Conservation (phyloP, 2,329 filamentous ascomycete species). For the Seiridium cupressi region DNA sequence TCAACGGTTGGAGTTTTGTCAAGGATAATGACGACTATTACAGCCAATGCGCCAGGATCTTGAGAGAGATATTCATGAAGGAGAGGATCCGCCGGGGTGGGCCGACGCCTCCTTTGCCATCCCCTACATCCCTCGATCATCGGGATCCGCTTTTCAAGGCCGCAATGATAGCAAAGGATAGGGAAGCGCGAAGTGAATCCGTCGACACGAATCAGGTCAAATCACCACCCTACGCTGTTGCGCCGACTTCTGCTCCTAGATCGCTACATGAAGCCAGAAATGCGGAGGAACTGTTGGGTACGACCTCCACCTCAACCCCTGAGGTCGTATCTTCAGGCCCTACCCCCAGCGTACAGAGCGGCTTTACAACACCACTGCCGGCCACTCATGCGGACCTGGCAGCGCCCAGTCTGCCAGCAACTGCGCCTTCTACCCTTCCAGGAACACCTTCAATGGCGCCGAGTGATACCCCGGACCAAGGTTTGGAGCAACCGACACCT, state of each 20-base stretch:
- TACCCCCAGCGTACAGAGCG: constrained; percentile 32
- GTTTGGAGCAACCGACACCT: constrained; percentile 44
- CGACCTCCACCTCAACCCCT: constrained; percentile 17
- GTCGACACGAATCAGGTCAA: constrained; percentile 18
- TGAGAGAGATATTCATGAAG: constrained; percentile 83
- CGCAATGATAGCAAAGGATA: constrained; percentile 33
- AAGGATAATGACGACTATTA: constrained; percentile 99
- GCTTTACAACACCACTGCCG: constrained; percentile 30
- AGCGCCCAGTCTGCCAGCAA: constrained; percentile 31
- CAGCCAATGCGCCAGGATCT: constrained; percentile 81
- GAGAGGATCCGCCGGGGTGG: constrained; percentile 68
- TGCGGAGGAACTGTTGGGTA: constrained; percentile 17
- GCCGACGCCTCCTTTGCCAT: constrained; percentile 51
- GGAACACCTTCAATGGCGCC: constrained; percentile 33
- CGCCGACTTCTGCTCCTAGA: constrained; percentile 14
- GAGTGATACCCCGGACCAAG: constrained; percentile 22
- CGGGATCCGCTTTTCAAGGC: constrained; percentile 29
- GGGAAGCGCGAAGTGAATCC: constrained; percentile 28
- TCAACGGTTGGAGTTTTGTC: constrained; percentile 99
- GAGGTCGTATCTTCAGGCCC: constrained; percentile 21
- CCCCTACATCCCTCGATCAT: constrained; percentile 43
- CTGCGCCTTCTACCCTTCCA: constrained; percentile 34
- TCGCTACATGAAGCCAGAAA: constrained; percentile 12
- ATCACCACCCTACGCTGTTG: constrained; percentile 9
- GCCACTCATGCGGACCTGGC: constrained; percentile 27